These are phyloP conservation scores for Stachybotrys echinatus DNA, from an alignment of 2,329 filamentous ascomycete species.

Conservation along the genomic window DNA sequence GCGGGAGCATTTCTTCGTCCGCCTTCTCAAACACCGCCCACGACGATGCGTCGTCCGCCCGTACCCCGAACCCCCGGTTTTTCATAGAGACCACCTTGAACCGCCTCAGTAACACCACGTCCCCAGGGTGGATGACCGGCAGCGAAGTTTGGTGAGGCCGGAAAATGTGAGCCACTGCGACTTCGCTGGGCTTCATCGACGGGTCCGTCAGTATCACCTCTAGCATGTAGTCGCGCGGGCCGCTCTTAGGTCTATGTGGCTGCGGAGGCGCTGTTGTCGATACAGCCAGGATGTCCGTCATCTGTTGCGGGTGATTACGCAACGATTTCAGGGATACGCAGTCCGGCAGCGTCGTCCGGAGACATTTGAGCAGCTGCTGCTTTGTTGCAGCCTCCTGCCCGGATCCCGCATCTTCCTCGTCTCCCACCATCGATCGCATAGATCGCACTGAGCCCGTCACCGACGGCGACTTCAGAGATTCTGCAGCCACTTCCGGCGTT, in stretches of 20 bases:
- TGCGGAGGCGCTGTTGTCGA: conserved; percentile 44
- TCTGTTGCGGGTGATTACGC: conserved; percentile 41
- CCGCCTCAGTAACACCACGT: conserved; percentile 52
- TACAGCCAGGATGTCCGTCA: conserved; percentile 49
- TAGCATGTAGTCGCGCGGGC: conserved; percentile 55
- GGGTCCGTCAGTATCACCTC: conserved; percentile 54
- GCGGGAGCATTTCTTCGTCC: conserved; percentile 33
- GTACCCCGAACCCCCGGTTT: conserved; percentile 49
- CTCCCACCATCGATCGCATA: conserved; percentile 12
- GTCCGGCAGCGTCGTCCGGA: conserved; percentile 46
- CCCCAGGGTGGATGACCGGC: conserved; percentile 49
- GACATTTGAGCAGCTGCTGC: conserved; percentile 37
- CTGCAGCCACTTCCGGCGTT: conserved; percentile 13
- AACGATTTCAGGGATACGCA: conserved; percentile 47
- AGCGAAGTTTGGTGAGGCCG: conserved; percentile 53
- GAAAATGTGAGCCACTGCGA: conserved; percentile 53
- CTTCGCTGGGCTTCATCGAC: conserved; percentile 41
- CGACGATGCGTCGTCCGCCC: conserved; percentile 48
- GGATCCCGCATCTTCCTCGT: conserved; percentile 3
- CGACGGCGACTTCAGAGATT: conserved; percentile 20
- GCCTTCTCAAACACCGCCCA: conserved; percentile 57
- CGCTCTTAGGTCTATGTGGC: conserved; percentile 49
- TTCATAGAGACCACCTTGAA: conserved; percentile 51
- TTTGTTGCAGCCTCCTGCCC: conserved; percentile 19
- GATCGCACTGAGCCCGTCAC: conserved; percentile 14